A percentile compares a stretch with the other conserved stretches of the same genome.
phyloP scores from a whole-genome alignment of 2,329 filamentous ascomycete genomes.

The Cytospora paraplurivora region DNA sequence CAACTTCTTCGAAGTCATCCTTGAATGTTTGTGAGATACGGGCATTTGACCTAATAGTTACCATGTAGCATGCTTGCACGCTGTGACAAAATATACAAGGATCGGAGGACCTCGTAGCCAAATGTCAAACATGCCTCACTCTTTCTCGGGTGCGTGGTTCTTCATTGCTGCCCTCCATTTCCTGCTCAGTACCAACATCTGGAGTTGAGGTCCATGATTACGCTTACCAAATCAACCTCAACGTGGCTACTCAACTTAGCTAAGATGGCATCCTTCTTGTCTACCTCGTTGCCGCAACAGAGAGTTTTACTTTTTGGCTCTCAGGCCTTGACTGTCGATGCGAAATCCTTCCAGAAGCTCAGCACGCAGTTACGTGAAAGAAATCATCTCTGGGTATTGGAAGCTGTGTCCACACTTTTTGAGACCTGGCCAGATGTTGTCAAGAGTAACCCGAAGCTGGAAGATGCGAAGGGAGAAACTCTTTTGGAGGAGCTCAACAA shows the following conservation, averaged over 20 bases:
- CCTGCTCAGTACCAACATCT: neutral
- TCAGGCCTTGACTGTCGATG: conserved; percentile 12
- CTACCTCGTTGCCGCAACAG: conserved; percentile 9
- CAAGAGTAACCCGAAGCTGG: conserved; percentile 5
- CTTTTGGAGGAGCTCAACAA: neutral
- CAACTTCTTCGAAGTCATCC: neutral
- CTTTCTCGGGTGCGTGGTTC: neutral
- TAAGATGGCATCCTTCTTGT: conserved; percentile 2
- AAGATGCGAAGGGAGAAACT: conserved; percentile 4
- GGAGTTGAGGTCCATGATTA: neutral
- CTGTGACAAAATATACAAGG: neutral
- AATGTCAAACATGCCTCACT: neutral
- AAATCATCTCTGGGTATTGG: conserved; percentile 1
- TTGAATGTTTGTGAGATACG: too few species aligned
- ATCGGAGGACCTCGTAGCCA: neutral
- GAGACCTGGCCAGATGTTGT: conserved; percentile 12
- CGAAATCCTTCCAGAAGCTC: conserved; percentile 14
- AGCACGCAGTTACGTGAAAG: neutral
- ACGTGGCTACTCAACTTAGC: conserved; percentile 14
- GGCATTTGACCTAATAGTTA: too few species aligned
- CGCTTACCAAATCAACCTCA: neutral
- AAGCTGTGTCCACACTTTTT: conserved; percentile 4
- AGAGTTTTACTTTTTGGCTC: conserved; percentile 13
- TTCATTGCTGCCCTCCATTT: neutral
- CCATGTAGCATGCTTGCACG: neutral